Evolutionary conservation across 2,329 filamentous ascomycete genomes (phyloP), one percentile per base, ranked within the genome.

Genomic region (Lachnellula arida): DNA sequence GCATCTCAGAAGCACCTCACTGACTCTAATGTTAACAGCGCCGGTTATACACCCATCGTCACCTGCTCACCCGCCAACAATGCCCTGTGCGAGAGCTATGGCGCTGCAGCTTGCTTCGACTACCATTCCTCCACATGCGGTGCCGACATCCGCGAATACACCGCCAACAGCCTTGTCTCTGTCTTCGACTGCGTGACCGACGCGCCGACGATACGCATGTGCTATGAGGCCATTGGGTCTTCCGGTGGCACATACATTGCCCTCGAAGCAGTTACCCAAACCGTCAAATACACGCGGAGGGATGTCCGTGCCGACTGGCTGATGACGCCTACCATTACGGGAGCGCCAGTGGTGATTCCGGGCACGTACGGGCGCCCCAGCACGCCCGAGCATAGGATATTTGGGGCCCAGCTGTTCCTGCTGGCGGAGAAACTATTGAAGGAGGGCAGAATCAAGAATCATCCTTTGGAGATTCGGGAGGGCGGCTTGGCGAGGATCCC

Each of bases 161-260:
- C 76, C 4, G 67, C 73, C 15, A 71, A 76, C 64, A 67, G 67
- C 17, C 68, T 80, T 2, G 66, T 65, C 15, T 64, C 75, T 19
- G 76, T 68, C 12, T 73, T 78, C 37, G 78, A 81, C 63, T 76
- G 73, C 57, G 77, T 80, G 53, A 64, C 70, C 19, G 71, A 74
- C 54, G 63, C 65, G 19, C 53, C 51, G 12, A 72, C 19, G 5
- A 48, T 48, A 19, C 32, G 65, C 35, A 71, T 74, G 53, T 75
- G 72, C 66, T 70, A 70, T 49, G 68, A 69, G 12, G 70, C 73
- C 3, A 63, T 78, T 17, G 68, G 66, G 1, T 69, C 67, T 1
- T 61, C 49, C n/a, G 67, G 69, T 5, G 72, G 71, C 25, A 28
- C 1, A 5, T 48, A 48, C 15, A 28, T 48, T 34, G 46, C 46